Base-by-base conservation (phyloP, 179 eudicot genomes). In the Amaranthus tricolor region DNA sequence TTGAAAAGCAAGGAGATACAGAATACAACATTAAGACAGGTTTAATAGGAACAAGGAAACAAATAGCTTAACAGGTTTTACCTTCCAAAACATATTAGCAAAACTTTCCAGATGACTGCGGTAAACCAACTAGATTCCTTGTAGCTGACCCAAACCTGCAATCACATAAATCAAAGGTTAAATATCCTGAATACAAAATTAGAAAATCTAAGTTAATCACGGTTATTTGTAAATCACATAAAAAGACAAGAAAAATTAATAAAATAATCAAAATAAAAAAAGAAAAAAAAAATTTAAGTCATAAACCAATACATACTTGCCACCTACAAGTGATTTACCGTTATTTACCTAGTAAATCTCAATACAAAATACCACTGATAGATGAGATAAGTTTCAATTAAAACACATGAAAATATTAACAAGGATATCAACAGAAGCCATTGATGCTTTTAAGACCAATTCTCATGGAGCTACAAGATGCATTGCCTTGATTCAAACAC, bases 81-180 rank as follows among this genome's bases (percentile, higher is more conserved):
- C 98, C 98, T 87, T 77, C 98, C 97, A 66, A 79, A 77, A 78
- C 93, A 89, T 66, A 93, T 75, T 50, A 90, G 64, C 55, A 88
- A 71, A 77, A 84, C 68, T 60, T 91, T 86, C 98, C 98, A 94
- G 45, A 72, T 9, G 48, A 83, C 45, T 50, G 88, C 85, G 66
- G 50, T 82, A 56, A 79, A 70, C 96, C 91, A 94, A 80, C 77
- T 87, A 72, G 91, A 71, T 78, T 94, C 97, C 79, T 90, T 94
- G 78, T 91, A 91, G 45, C 82, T 82, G 31, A 94, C 80, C 98
- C 98, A 90, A 71, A 91, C 90, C 98, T 94, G 89, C 75, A 50
- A 68, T 59, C 67, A 76, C 57, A 54, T 44, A n/a, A 8, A 77
- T 56, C 72, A 63, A 19, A 77, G 15, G 43, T 72, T 67, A 13